These are phyloP conservation scores for Hordeum vulgare DNA, from an alignment of 176 grass and related monocot genomes.

Conservation along the genomic window MorexV3_pseudomolecules_assembly NC_058524.1:427912524-427913023, in stretches of 20 bases:
- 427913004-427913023: neutral
- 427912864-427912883: too few species aligned
- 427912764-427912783: conserved; percentile 17
- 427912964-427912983: too few species aligned
- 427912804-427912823: neutral
- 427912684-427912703: neutral
- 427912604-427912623: conserved; percentile 30
- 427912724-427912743: neutral
- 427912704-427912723: neutral
- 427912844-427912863: too few species aligned
- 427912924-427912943: too few species aligned
- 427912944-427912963: too few species aligned
- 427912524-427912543: neutral
- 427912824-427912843: too few species aligned
- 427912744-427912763: neutral
- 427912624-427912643: conserved; percentile 31
- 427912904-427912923: too few species aligned
- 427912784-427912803: neutral
- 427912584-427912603: neutral
- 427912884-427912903: too few species aligned
- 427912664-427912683: conserved; percentile 4
- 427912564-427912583: neutral
- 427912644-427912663: neutral
- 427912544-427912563: neutral
- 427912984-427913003: too few species aligned